Evolutionary conservation across 2,329 filamentous ascomycete species (phyloP).

Genomic region (Cladosporium sphaerospermum): DNA sequence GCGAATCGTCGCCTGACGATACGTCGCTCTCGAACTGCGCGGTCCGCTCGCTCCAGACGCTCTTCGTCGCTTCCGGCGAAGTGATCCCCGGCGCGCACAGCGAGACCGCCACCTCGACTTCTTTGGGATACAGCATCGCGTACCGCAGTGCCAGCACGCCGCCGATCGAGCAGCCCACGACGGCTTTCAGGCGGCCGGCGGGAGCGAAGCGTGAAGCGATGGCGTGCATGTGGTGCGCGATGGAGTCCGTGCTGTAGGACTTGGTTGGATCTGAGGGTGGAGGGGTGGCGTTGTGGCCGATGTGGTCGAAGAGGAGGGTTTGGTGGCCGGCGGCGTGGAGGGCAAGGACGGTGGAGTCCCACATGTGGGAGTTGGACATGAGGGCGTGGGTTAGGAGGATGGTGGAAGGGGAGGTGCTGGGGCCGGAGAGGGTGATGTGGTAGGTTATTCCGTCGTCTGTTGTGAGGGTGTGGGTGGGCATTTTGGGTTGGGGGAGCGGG

Average conservation of each 20-base stretch:
- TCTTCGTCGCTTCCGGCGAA: slow-evolving; percentile 14
- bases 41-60: slow-evolving; percentile 23
- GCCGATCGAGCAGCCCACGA: slow-evolving; percentile 26
- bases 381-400: slow-evolving; percentile 26
- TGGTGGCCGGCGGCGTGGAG: slow-evolving; percentile 21
- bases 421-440: slow-evolving; percentile 20
- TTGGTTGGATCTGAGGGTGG: slow-evolving; percentile 12
- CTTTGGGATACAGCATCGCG: slow-evolving; percentile 21
- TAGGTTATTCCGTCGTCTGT: slow-evolving; percentile 23
- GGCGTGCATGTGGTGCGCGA: slow-evolving; percentile 22
- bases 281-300: slow-evolving; percentile 23
- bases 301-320: slow-evolving; percentile 26
- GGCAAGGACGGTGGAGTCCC: slow-evolving; percentile 19
- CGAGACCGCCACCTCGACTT: slow-evolving; percentile 19
- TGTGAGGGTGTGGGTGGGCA: slow-evolving; percentile 12
- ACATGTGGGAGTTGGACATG: slow-evolving; percentile 26
- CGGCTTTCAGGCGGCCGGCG: slow-evolving; percentile 15
- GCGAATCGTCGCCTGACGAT: slow-evolving; percentile 11
- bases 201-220: slow-evolving; percentile 16
- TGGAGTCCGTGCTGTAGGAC: slow-evolving; percentile 18
- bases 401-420: slow-evolving; percentile 9
- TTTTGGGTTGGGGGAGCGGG: neutral
- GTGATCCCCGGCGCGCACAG: slow-evolving; percentile 24
- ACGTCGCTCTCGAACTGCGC: slow-evolving; percentile 18
- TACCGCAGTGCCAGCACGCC: slow-evolving; percentile 24